phyloP scores from a whole-genome alignment of 2,329 filamentous ascomycete genomes.

The Colletotrichum salicis region DNA sequence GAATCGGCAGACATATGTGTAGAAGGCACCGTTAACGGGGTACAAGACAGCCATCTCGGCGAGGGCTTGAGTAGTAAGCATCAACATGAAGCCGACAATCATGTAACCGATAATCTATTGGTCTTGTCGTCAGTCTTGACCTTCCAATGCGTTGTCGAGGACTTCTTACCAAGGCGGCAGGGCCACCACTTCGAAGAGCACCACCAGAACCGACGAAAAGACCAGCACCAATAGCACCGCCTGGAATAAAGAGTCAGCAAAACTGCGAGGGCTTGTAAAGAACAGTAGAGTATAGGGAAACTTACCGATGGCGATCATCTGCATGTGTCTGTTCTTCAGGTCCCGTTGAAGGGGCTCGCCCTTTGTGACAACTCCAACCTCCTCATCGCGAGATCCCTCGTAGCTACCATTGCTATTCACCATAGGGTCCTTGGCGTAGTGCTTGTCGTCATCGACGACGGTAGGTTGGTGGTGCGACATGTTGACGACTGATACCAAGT shows the following conservation, averaged over 20 bases:
- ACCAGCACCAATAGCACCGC: slow-evolving; percentile 71
- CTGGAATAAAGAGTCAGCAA: slow-evolving; percentile 68
- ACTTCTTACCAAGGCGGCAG: slow-evolving; percentile 55
- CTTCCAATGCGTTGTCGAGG: neutral
- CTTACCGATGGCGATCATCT: slow-evolving; percentile 70
- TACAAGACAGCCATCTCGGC: slow-evolving; percentile 71
- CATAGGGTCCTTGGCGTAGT: slow-evolving; percentile 13
- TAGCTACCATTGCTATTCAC: slow-evolving; percentile 11
- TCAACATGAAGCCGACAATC: slow-evolving; percentile 69
- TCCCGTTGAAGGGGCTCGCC: slow-evolving; percentile 43
- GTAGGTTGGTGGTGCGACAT: slow-evolving; percentile 25
- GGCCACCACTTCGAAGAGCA: slow-evolving; percentile 61
- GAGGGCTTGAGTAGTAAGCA: slow-evolving; percentile 69
- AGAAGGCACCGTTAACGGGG: slow-evolving; percentile 71
- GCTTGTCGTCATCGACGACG: slow-evolving; percentile 27
- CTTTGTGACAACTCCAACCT: slow-evolving; percentile 44
- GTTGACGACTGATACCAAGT: neutral
- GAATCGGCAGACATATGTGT: slow-evolving; percentile 69
- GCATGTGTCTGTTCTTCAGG: slow-evolving; percentile 66
- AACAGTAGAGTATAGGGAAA: slow-evolving; percentile 24
- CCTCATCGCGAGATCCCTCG: slow-evolving; percentile 45
- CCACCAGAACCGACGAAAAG: slow-evolving; percentile 70
- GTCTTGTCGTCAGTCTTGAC: neutral
- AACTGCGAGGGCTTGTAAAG: slow-evolving; percentile 31
- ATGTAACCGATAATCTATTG: slow-evolving; percentile 57